Base-by-base conservation (phyloP, 164 flowering plant genomes). In the Chloranthus sessilifolius region DNA sequence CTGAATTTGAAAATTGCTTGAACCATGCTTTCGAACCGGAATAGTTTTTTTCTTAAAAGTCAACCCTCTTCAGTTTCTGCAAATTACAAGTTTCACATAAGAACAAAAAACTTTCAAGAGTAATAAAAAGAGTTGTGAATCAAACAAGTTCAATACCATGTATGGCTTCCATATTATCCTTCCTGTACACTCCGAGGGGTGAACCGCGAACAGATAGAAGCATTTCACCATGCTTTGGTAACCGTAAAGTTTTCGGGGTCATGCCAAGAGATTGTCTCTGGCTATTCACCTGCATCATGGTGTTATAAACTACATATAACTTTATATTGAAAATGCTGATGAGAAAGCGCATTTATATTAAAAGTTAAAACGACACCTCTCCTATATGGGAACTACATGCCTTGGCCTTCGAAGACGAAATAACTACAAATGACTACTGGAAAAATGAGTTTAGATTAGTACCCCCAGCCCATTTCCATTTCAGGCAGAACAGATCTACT, bases 141-240 rank as follows among this genome's bases (percentile, higher is more conserved):
- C 14, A 5, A 47, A 14, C 15, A 11, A 4, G 20, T 8, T 3
- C 7, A 47, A 51, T 36, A 51, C 55, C 55, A 14, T 67, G 48
- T 72, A 86, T 86, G 9, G 82, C 83, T 65, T 79, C 95, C 97
- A 89, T 86, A 62, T 82, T 83, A 28, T 89, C 86, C 70, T 86
- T 88, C 70, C 74, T 77, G 67, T 67, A 89, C 43, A 86, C 85
- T 14, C 95, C 97, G 37, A 89, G 90, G 20, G 97, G 95, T 17
- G 97, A 89, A 29, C 97, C 97, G 53, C 50, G 82, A 22, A 82
- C 83, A 49, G 97, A 89, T 3, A 86, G 66, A 55, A 89, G 82
- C 84, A 86, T 82, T 68, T 89, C 94, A 12, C 95, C 97, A 63
- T 52, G 75, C 68, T 83, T 86, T n/a, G 97, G 97, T 37, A 72